Conservation (phyloP, 2,329 filamentous ascomycete genomes). For the Aspergillus novoparasiticus region DNA sequence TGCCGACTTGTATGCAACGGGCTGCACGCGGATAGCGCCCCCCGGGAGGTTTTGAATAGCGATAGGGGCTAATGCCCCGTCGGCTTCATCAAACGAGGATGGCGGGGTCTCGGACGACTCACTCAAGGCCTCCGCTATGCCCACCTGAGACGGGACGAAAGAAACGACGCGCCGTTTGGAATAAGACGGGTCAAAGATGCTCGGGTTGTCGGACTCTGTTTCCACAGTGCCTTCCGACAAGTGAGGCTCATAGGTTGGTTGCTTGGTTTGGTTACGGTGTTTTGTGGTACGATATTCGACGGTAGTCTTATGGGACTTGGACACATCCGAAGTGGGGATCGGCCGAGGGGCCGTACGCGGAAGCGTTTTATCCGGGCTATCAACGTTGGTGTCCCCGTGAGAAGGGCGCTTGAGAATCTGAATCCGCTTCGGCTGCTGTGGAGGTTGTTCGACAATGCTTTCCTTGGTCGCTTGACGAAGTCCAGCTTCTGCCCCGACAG, state of each 20-base stretch:
- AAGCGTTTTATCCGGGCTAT: neutral
- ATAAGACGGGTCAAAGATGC: constrained; percentile 34
- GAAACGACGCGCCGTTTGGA: constrained; percentile 19
- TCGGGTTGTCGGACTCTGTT: constrained; percentile 33
- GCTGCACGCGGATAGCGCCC: constrained; percentile 20
- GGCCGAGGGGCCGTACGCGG: constrained; percentile 9
- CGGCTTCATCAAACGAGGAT: constrained; percentile 38
- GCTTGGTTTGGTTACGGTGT: constrained; percentile 7
- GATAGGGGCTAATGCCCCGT: constrained; percentile 21
- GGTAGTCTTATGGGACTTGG: constrained; percentile 7
- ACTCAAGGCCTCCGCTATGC: constrained; percentile 17
- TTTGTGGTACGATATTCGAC: constrained; percentile 9
- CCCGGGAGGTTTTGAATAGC: constrained; percentile 17
- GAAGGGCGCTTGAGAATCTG: constrained; percentile 25
- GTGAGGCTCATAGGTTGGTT: constrained; percentile 13
- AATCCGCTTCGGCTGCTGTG: constrained; percentile 11
- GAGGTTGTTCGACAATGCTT: constrained; percentile 5
- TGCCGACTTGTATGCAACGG: constrained; percentile 28
- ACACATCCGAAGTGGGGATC: constrained; percentile 4
- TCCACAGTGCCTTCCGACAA: constrained; percentile 31
- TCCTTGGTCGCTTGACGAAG: neutral
- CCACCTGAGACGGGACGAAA: constrained; percentile 33
- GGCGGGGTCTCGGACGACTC: constrained; percentile 32
- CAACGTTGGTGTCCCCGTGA: neutral
- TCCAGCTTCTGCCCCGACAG: constrained; percentile 10